phyloP scores from a whole-genome alignment of 75 land plant genomes.

The Pinus albicaulis region DNA sequence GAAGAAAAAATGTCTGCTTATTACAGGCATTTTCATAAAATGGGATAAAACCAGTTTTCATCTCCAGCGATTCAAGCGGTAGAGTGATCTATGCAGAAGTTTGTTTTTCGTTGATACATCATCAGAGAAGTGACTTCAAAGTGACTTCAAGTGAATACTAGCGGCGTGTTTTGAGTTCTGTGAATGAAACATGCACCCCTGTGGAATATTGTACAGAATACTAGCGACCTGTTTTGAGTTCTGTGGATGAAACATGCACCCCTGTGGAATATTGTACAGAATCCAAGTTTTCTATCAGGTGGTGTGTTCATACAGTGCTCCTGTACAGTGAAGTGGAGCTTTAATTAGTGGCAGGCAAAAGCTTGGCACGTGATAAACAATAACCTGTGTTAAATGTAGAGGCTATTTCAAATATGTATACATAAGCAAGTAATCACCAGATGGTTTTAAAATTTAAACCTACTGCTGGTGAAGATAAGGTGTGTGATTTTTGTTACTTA shows the following conservation, averaged over 20 bases:
- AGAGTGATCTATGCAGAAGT: background rate
- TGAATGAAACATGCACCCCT: slow-evolving; percentile 7
- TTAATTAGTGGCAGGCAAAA: slow-evolving; percentile 4
- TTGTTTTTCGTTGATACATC: slow-evolving; percentile 1
- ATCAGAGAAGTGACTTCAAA: background rate
- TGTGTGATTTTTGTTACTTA: background rate
- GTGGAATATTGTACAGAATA: slow-evolving; percentile 7
- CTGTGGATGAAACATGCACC: slow-evolving; percentile 6
- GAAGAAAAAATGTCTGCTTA: background rate
- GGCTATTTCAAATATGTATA: slow-evolving; percentile 3
- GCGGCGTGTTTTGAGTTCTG: slow-evolving; percentile 8
- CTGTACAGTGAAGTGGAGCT: slow-evolving; percentile 7
- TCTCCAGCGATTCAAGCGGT: background rate
- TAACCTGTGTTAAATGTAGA: slow-evolving; percentile 5
- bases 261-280: background rate
- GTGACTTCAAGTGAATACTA: slow-evolving; percentile 6
- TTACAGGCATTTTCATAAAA: slow-evolving; percentile 6
- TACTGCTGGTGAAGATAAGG: background rate
- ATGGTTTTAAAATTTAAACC: background rate
- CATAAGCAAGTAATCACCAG: background rate
- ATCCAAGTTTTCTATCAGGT: slow-evolving; percentile 6
- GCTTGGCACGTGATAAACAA: slow-evolving; percentile 1
- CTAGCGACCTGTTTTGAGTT: slow-evolving; percentile 7
- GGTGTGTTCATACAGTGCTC: slow-evolving; percentile 10
- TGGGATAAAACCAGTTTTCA: background rate